Conservation (phyloP, 805 yeast genomes). For the Komagataella populi region DNA sequence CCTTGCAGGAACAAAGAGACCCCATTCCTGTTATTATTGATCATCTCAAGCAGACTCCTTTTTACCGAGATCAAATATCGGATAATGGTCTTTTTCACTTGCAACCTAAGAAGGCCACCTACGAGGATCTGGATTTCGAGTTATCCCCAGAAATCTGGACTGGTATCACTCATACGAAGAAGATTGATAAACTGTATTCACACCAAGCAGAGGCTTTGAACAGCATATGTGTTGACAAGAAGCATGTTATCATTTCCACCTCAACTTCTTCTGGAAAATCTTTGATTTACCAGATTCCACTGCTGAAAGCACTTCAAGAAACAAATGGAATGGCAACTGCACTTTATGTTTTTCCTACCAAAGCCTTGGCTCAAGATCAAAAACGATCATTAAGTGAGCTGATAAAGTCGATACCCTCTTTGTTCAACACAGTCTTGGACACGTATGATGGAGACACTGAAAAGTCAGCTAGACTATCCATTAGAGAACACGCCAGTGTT, state of each 20-base stretch:
- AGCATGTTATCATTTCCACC: slow-evolving; percentile 77
- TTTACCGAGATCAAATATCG: slow-evolving; percentile 54
- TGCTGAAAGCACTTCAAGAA: slow-evolving; percentile 33
- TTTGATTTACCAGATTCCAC: slow-evolving; percentile 80
- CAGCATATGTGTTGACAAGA: slow-evolving; percentile 32
- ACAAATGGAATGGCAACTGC: slow-evolving; percentile 41
- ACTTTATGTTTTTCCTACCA: slow-evolving; percentile 88
- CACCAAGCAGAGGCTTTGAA: slow-evolving; percentile 79
- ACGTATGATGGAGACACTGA: slow-evolving; percentile 95
- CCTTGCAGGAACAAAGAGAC: slow-evolving; percentile 19
- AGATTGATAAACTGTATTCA: slow-evolving; percentile 43
- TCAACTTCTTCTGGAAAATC: slow-evolving; percentile 96
- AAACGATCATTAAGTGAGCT: slow-evolving; percentile 60
- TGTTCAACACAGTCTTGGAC: slow-evolving; percentile 38
- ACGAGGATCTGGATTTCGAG: slow-evolving; percentile 24
- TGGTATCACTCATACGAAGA: slow-evolving; percentile 35
- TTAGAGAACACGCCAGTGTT: slow-evolving; percentile 57
- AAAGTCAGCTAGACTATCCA: slow-evolving; percentile 29
- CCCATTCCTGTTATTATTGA: slow-evolving; percentile 34
- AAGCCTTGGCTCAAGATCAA: slow-evolving; percentile 96
- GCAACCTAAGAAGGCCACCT: slow-evolving; percentile 31
- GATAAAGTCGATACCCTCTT: slow-evolving; percentile 32
- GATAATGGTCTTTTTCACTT: slow-evolving; percentile 29
- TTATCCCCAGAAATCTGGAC: slow-evolving; percentile 36
- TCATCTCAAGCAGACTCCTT: slow-evolving; percentile 28